These are phyloP conservation scores for Curvularia sp. DNA, from an alignment of 2,329 filamentous ascomycete genomes.

Conservation along the genomic window DNA sequence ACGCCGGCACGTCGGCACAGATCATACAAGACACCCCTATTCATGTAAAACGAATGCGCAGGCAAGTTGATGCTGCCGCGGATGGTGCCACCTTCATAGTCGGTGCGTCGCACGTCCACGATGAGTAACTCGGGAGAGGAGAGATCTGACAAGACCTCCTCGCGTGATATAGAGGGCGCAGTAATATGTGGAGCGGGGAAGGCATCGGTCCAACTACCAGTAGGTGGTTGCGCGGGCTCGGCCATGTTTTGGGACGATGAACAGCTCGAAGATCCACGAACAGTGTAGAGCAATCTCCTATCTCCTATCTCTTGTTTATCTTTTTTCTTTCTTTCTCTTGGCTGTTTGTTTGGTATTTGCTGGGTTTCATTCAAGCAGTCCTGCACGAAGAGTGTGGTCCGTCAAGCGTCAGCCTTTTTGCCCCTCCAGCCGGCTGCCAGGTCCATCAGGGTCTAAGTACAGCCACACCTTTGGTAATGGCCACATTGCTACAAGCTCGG, in stretches of 20 bases:
- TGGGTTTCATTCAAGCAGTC: conserved; percentile 4
- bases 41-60: conserved; percentile 58
- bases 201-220: conserved; percentile 50
- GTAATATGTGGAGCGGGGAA: conserved; percentile 52
- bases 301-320: background rate
- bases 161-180: conserved; percentile 50
- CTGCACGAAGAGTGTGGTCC: conserved; percentile 20
- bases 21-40: conserved; percentile 54
- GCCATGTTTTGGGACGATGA: conserved; percentile 23
- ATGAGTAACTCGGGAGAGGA: conserved; percentile 52
- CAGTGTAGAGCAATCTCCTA: background rate
- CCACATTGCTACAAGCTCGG: conserved; percentile 41
- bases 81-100: conserved; percentile 57
- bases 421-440: conserved; percentile 21
- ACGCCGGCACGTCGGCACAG: conserved; percentile 56
- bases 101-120: conserved; percentile 57
- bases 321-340: background rate
- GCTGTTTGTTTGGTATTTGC: background rate
- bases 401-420: conserved; percentile 17
- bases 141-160: conserved; percentile 45
- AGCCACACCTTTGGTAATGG: conserved; percentile 38
- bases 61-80: conserved; percentile 57
- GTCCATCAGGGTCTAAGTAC: conserved; percentile 22
- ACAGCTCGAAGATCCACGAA: background rate
- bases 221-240: conserved; percentile 23